Base-by-base conservation (phyloP, 208 protist species). In the Vickermania spadyakhi region DNA sequence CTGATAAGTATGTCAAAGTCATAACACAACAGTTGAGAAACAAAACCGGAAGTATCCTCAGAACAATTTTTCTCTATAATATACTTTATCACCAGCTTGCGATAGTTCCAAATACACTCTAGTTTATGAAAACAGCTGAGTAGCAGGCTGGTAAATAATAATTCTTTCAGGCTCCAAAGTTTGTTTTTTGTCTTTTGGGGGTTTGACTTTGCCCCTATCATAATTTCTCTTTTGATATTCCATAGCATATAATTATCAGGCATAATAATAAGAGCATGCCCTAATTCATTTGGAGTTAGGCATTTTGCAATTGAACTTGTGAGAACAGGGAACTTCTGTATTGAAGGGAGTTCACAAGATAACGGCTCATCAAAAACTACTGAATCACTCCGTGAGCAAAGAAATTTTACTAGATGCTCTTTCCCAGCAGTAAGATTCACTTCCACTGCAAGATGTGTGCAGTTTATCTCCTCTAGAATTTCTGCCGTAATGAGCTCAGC, bases 21-120 rank as follows among this genome's bases (percentile, higher is more conserved):
- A 4, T 28, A 64, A 2, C 14, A 31, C 29, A 49, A 41, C 4
- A n/a, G 31, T 22, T 22, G 30, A 62, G 3, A n/a, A n/a, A n/a
- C n/a, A n/a, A n/a, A n/a, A n/a, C n/a, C 28, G 3, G n/a, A 28
- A 36, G 5, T 62, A 51, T 22, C 42, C 31, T 41, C 57, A 51
- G 64, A 13, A 26, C 61, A 11, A 26, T 31, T 26, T 14, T 28
- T 11, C 21, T 0, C n/a, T 18, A 70, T 2, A 21, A 87, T 45
- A 3, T 62, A 53, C 14, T 36, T 56, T 41, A 64, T 52, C 14
- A 88, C 31, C 75, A 77, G 83, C 28, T 59, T 60, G n/a, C 81
- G 77, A 58, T 83, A 52, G 42, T 73, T 64, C 78, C 81, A 89
- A 26, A 89, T 52, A 1, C 59, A 60, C n/a, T 75, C 72, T 1